phyloP scores from a whole-genome alignment of 495 filamentous ascomycete species.

The Schizothecium vesticola region DNA sequence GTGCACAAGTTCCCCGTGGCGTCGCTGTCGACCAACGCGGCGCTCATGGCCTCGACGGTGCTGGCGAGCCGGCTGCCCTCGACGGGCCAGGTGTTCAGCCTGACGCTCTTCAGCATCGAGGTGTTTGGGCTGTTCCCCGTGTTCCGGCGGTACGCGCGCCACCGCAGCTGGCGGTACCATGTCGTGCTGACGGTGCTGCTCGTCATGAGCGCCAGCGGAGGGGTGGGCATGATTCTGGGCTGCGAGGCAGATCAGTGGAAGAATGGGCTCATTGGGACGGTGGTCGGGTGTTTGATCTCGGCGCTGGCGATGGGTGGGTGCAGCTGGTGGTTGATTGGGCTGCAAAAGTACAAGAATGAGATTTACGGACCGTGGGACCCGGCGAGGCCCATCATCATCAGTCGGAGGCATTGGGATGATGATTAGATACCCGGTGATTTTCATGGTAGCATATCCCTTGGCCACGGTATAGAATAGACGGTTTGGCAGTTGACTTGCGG shows the following conservation, averaged over 20 bases:
- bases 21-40: conserved; percentile 81
- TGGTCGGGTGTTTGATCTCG: conserved; percentile 64
- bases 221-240: conserved; percentile 64
- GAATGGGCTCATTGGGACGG: conserved; percentile 63
- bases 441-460: neutral
- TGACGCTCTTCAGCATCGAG: conserved; percentile 93
- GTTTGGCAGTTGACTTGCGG: neutral
- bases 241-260: conserved; percentile 48
- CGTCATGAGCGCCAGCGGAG: conserved; percentile 69
- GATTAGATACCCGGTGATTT: conserved; percentile 21
- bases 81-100: conserved; percentile 90
- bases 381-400: conserved; percentile 73
- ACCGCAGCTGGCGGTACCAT: conserved; percentile 80
- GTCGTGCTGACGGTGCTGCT: conserved; percentile 70
- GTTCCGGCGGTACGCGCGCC: conserved; percentile 79
- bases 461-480: neutral
- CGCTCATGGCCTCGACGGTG: conserved; percentile 82
- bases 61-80: conserved; percentile 80
- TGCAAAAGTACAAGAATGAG: conserved; percentile 99
- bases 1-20: conserved; percentile 66
- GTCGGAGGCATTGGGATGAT: conserved; percentile 45
- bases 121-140: conserved; percentile 96
- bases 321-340: conserved; percentile 94
- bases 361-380: conserved; percentile 98
- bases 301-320: conserved; percentile 80